Conservation (phyloP, 306 rosid genomes). For the Malus sylvestris region DNA sequence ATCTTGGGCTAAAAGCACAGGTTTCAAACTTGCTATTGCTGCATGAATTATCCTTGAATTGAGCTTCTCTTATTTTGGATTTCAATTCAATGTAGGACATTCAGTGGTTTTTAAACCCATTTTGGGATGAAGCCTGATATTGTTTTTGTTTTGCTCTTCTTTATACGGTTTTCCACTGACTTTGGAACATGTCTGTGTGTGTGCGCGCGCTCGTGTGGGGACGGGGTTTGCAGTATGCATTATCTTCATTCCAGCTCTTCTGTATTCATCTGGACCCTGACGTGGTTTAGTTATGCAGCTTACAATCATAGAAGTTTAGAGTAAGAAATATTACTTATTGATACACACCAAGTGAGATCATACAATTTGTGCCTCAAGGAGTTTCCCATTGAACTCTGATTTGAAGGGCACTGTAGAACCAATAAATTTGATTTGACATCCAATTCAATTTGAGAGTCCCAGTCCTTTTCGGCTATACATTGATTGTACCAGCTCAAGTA, state of each 20-base stretch:
- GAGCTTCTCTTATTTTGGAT: background rate
- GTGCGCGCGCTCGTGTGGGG: no score
- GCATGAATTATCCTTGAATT: background rate
- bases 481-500: background rate
- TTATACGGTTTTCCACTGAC: background rate
- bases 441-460: background rate
- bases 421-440: background rate
- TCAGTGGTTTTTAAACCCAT: background rate
- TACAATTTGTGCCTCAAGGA: background rate
- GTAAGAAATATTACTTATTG: background rate
- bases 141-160: no score
- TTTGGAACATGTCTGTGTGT: background rate
- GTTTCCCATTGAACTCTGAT: background rate
- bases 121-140: background rate
- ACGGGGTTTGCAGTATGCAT: no score
- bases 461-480: background rate
- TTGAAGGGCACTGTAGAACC: background rate
- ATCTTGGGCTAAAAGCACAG: background rate
- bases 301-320: background rate
- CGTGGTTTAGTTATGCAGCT: background rate
- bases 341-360: background rate
- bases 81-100: background rate
- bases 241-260: background rate
- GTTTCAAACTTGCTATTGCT: background rate
- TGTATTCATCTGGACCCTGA: background rate